Evolutionary conservation across 2,329 filamentous ascomycete species (phyloP).

Genomic region (Beauveria asiatica): DNA sequence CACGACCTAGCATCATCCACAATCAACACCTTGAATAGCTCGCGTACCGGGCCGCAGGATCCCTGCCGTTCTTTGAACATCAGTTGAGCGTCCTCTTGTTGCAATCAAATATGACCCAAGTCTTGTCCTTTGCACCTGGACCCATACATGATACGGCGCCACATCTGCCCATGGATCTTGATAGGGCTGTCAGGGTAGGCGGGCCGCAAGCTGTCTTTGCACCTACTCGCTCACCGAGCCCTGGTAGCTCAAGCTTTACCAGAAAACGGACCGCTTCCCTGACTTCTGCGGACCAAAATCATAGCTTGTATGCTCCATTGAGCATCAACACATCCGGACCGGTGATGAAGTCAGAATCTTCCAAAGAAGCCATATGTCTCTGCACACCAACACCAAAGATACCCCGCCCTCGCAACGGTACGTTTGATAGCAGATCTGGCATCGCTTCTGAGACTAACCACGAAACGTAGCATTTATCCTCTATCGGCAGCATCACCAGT

Average conservation of each 20-base stretch:
- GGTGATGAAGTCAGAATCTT: slow-evolving; percentile 22
- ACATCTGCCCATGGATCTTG: slow-evolving; percentile 17
- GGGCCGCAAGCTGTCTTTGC: slow-evolving; percentile 11
- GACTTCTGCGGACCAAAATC: slow-evolving; percentile 36
- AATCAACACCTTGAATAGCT: background rate
- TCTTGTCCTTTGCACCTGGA: slow-evolving; percentile 17
- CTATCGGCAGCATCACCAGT: slow-evolving; percentile 89
- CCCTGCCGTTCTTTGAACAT: slow-evolving; percentile 1
- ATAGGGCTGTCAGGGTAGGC: slow-evolving; percentile 14
- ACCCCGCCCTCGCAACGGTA: slow-evolving; percentile 51
- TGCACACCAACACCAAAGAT: slow-evolving; percentile 50
- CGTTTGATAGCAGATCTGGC: slow-evolving; percentile 20
- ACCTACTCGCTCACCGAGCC: slow-evolving; percentile 11
- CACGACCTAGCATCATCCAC: background rate
- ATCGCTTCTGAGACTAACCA: background rate
- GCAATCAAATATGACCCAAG: slow-evolving; percentile 18
- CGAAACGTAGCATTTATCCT: slow-evolving; percentile 75
- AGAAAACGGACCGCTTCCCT: slow-evolving; percentile 40
- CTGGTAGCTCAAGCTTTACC: slow-evolving; percentile 11
- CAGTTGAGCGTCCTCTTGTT: slow-evolving; percentile 3
- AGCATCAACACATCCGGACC: slow-evolving; percentile 20
- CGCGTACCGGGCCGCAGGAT: background rate
- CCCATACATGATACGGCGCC: slow-evolving; percentile 17
- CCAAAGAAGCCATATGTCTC: slow-evolving; percentile 42
- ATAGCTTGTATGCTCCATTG: slow-evolving; percentile 23